Base-by-base conservation (phyloP, 2,329 filamentous ascomycete species). In the Cytospora schulzeri region DNA sequence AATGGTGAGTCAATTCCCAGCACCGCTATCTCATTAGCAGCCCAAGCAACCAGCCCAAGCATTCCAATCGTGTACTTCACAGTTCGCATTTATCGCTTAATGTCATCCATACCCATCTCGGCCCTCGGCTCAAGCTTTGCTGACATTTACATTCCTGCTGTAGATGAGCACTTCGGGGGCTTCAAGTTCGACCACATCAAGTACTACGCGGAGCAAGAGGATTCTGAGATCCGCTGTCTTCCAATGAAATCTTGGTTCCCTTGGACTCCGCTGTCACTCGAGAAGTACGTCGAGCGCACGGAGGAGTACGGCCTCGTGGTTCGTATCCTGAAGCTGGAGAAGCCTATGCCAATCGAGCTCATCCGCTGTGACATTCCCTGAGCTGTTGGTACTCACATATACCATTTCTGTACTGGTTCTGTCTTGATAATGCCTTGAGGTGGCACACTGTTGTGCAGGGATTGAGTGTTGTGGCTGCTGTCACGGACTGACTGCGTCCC, bases 311-410 rank as follows among this genome's bases (percentile, higher is more conserved):
- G 59, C 22, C 41, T 48, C 11, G 50, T 58, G 45, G 56, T 57
- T 9, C 52, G 60, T 14, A 55, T 31, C 33, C 45, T 67, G 33
- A n/a, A 57, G 41, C 56, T 67, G 55, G 57, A 65, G 41, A 31
- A 67, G 22, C 35, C 62, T 3, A 31, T 52, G 31, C 65, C 65
- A 4, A 41, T 67, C 19, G 65, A 67, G 59, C 58, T 67, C 24
- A 59, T 67, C 48, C 65, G 65, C 6, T 67, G 65, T 57, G 65
- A 67, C 22, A 38, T 62, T 41, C 65, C 62, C 19, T 67, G 33
- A 52, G 9, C 38, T 35, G 2, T 19, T 12, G 41, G n/a, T 22
- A 4, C 9, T 12, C 41, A 1, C 9, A 12, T 12, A 6, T 19
- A 28, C 14, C n/a, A 14, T 33, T 60, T 17, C 19, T 24, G 17